Evolutionary conservation across 306 rosid genomes (phyloP).

Genomic region (Castanea sativa): DNA sequence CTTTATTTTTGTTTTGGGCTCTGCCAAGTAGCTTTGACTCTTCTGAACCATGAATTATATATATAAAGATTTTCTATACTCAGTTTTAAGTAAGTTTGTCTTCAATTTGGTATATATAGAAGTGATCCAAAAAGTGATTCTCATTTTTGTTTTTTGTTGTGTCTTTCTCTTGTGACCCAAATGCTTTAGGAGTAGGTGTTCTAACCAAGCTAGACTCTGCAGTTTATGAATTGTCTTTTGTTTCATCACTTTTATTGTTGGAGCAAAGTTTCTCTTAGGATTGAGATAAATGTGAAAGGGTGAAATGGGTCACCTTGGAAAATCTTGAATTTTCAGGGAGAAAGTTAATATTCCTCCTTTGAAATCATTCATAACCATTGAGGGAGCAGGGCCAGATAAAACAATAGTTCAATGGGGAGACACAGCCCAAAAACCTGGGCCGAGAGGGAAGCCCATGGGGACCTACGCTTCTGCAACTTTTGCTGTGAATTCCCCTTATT

Average conservation of each 20-base stretch:
- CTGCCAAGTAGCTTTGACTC: conserved; percentile 11
- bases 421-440: conserved; percentile 84
- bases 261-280: not conserved
- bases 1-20: not conserved
- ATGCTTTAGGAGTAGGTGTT: conserved; percentile 15
- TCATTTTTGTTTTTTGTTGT: conserved; percentile 17
- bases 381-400: conserved; percentile 89
- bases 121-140: not conserved
- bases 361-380: conserved; percentile 79
- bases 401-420: conserved; percentile 98
- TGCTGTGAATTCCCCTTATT: conserved; percentile 85
- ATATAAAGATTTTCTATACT: conserved; percentile 19
- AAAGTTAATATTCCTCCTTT: conserved; percentile 77
- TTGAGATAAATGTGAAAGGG: not conserved
- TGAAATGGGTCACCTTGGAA: conserved; percentile 6
- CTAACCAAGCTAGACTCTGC: conserved; percentile 19
- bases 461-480: conserved; percentile 87
- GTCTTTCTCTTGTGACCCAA: conserved; percentile 28
- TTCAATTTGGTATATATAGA: not conserved
- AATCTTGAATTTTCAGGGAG: conserved; percentile 50
- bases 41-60: conserved; percentile 17
- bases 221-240: conserved; percentile 16
- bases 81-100: not conserved
- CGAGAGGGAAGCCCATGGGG: conserved; percentile 73
- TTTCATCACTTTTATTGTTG: not conserved